Percentiles rank a stretch among this genome's conserved stretches.
Conservation (phyloP, 169 alveolate genomes). For the Eimeria tenella region DNA sequence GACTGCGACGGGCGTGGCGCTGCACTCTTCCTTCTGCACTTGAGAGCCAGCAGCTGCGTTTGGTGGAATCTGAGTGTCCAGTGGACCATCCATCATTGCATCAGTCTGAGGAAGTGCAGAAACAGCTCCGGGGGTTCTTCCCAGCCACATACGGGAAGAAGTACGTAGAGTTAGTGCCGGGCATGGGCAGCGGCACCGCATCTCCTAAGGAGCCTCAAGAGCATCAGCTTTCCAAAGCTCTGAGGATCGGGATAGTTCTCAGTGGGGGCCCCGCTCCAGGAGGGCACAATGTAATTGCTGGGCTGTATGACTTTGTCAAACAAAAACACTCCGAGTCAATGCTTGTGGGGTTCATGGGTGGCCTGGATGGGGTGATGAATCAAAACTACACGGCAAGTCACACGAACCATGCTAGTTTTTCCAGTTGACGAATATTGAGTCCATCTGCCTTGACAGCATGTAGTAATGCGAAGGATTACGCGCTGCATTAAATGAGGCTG, state of each 20-base stretch:
- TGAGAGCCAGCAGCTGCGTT: slow-evolving; percentile 51
- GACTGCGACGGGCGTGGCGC: slow-evolving; percentile 69
- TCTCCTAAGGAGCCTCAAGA: slow-evolving; percentile 65
- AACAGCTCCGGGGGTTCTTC: slow-evolving; percentile 54
- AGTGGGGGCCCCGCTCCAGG: slow-evolving; percentile 99
- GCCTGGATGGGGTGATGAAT: slow-evolving; percentile 77
- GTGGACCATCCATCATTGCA: slow-evolving; percentile 51
- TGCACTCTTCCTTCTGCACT: slow-evolving; percentile 75
- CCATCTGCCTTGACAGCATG: no score
- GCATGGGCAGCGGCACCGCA: slow-evolving; percentile 61
- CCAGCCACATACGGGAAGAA: slow-evolving; percentile 74
- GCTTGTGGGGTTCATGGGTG: slow-evolving; percentile 82
- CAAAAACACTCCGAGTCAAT: slow-evolving; percentile 70
- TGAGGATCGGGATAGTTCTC: slow-evolving; percentile 94
- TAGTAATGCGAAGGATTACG: no score
- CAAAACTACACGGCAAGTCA: slow-evolving; percentile 70
- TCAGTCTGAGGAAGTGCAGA: slow-evolving; percentile 68
- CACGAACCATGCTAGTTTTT: no score
- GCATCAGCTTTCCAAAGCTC: slow-evolving; percentile 53
- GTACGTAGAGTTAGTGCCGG: slow-evolving; percentile 71
- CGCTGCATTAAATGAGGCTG: no score
- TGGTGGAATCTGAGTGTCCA: slow-evolving; percentile 66
- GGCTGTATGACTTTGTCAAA: slow-evolving; percentile 87
- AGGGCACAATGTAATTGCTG: slow-evolving; percentile 99
- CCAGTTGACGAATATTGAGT: no score